Conservation (phyloP, 805 yeast species). For the Pichia kluyveri region DNA sequence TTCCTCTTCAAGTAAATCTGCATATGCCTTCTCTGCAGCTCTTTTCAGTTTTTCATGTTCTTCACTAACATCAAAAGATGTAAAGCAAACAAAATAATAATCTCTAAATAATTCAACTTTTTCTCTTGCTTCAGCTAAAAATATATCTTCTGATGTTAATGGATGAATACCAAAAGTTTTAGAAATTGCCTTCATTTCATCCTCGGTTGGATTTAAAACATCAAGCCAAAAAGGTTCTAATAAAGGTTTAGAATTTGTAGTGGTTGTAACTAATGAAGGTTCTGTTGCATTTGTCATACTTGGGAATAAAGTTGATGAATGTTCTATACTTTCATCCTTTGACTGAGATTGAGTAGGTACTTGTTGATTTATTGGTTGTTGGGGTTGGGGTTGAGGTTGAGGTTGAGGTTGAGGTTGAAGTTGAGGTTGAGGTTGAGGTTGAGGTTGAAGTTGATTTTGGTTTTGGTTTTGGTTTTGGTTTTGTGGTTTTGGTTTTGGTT, state of each 20-base stretch:
- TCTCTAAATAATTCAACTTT: slow-evolving; percentile 88
- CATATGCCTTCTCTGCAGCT: slow-evolving; percentile 17
- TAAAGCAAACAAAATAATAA: slow-evolving; percentile 86
- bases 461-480: no score
- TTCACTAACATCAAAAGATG: slow-evolving; percentile 72
- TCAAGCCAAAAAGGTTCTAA: slow-evolving; percentile 81
- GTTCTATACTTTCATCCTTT: not conserved
- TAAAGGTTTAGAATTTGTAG: slow-evolving; percentile 1
- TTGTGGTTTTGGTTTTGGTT: no score
- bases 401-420: not conserved
- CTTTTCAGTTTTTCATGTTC: slow-evolving; percentile 42
- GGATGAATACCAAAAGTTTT: slow-evolving; percentile 95
- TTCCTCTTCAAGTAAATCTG: slow-evolving; percentile 13
- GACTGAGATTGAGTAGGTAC: no score
- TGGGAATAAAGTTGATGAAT: not conserved
- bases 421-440: no score
- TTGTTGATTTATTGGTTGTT: no score
- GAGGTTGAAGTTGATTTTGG: not conserved
- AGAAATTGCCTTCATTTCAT: slow-evolving; percentile 86
- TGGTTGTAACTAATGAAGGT: not conserved
- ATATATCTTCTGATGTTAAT: slow-evolving; percentile 89
- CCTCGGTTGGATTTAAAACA: slow-evolving; percentile 87
- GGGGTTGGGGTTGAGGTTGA: no score
- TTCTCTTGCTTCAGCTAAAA: slow-evolving; percentile 88
- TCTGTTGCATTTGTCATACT: not conserved